Conservation (phyloP, 108 stramenopile genomes). For the Cyclotella sp. region DNA sequence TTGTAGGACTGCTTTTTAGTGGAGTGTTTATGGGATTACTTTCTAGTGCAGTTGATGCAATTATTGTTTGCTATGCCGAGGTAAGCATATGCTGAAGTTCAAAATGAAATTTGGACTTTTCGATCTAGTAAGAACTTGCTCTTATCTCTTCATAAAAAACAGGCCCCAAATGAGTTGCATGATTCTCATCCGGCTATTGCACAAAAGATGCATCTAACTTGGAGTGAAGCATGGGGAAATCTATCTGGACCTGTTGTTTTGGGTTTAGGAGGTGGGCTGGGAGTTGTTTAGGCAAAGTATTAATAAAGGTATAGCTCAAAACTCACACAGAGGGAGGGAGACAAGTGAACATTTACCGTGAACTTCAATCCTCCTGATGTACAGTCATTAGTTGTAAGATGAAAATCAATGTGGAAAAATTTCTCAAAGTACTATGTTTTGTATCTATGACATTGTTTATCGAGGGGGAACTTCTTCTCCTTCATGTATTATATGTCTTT, state of each 20-base stretch:
- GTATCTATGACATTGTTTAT: too few relatives aligned
- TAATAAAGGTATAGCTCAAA: too few relatives aligned
- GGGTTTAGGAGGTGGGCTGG: conserved; percentile 31
- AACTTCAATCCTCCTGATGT: too few relatives aligned
- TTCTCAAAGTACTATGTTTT: too few relatives aligned
- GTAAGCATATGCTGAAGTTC: conserved; percentile 36
- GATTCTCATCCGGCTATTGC: conserved; percentile 43
- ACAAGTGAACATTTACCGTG: too few relatives aligned
- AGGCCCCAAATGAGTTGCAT: conserved; percentile 45
- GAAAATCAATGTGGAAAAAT: too few relatives aligned
- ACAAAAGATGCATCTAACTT: conserved; percentile 41
- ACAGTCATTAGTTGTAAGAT: too few relatives aligned
- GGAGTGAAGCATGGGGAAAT: conserved; percentile 42
- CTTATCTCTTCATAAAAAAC: not conserved
- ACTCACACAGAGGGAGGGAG: too few relatives aligned
- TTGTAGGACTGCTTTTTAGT: conserved; percentile 51
- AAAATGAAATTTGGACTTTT: conserved; percentile 16
- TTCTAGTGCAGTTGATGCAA: conserved; percentile 72
- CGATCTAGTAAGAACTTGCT: conserved; percentile 15
- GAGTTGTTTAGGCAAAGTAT: conserved; percentile 4
- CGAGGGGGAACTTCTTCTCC: too few relatives aligned
- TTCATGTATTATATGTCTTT: too few relatives aligned
- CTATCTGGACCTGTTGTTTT: conserved; percentile 24
- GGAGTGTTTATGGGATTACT: conserved; percentile 50
- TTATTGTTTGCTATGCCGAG: conserved; percentile 88